Evolutionary conservation across 2,329 filamentous ascomycete genomes (phyloP).

Genomic region (Cordyceps cateniannulata): DNA sequence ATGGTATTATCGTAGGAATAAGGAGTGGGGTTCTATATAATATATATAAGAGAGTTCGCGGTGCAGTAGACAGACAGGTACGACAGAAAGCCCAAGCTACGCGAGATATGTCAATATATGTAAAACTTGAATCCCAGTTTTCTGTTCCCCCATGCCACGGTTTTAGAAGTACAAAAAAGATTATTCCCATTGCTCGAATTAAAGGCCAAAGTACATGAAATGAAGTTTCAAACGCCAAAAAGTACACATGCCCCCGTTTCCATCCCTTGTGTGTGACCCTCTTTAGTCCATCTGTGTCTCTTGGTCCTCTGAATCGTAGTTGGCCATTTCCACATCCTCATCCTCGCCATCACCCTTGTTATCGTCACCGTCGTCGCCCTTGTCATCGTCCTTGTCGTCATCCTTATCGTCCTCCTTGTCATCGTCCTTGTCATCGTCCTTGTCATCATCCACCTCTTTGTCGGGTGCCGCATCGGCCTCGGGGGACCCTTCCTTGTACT

Average conservation of each 20-base stretch:
- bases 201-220: background rate
- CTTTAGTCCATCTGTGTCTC: constrained; percentile 25
- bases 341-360: constrained; percentile 32
- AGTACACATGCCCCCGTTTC: constrained; percentile 22
- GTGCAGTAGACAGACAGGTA: background rate
- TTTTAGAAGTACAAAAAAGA: background rate
- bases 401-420: constrained; percentile 32
- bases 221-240: constrained; percentile 11
- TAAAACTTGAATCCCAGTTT: background rate
- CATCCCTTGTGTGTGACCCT: constrained; percentile 20
- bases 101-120: background rate
- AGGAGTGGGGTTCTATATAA: background rate
- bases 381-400: constrained; percentile 31
- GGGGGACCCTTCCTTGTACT: constrained; percentile 18
- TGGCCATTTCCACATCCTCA: constrained; percentile 44
- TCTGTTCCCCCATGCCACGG: background rate
- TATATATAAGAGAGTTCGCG: background rate
- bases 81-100: background rate
- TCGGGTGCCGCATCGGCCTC: constrained; percentile 18
- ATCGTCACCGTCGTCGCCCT: constrained; percentile 16
- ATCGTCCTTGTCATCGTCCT: constrained; percentile 17
- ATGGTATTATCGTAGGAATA: background rate
- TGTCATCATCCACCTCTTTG: constrained; percentile 20
- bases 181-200: background rate
- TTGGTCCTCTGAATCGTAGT: constrained; percentile 38